Evolutionary conservation across 2,329 filamentous ascomycete species (phyloP), one percentile per base, ranked within the genome.

Genomic region (Alternaria postmessia): DNA sequence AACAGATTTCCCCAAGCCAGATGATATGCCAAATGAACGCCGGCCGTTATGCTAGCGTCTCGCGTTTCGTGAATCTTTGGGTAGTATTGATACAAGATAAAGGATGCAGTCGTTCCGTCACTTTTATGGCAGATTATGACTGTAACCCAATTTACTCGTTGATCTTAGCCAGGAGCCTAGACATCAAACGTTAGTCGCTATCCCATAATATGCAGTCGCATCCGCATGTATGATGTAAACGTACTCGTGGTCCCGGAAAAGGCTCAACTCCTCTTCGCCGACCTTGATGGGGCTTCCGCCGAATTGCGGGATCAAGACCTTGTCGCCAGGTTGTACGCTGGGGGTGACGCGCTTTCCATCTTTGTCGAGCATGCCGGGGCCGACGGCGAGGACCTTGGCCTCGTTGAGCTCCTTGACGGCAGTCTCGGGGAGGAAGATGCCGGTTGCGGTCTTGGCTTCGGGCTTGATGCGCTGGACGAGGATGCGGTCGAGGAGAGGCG

Each of bases 361-460:
- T 83, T 90, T 93, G 85, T 96, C 92, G 62, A 96, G 76, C 14
- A 86, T 89, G 65, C 95, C 95, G 59, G 95, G 95, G 55, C 95
- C 95, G 66, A 99, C 94, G 65, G 95, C 95, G 63, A 99, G 85
- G 57, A 99, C 95, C 83, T 93, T 94, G 75, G 92, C 95, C 86
- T 98, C 94, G 83, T 97, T 98, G 79, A 98, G 88, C 82, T 99
- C 95, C 88, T 99, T 97, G 78, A 98, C 93, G 76, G 91, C 92
- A 64, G 90, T 94, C 86, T 99, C 95, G 72, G 95, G 95, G 69
- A 99, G 91, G 87, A 96, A 97, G 87, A 99, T 97, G 76, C 95
- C 95, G 77, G 90, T 90, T 74, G 95, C 93, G 51, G 95, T 99
- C 88, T 97, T 97, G 79, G 93, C 82, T 84, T 98, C 94, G 76